Evolutionary conservation across 345 rosid species (phyloP).

Genomic region (Ceriops zippeliana): DNA sequence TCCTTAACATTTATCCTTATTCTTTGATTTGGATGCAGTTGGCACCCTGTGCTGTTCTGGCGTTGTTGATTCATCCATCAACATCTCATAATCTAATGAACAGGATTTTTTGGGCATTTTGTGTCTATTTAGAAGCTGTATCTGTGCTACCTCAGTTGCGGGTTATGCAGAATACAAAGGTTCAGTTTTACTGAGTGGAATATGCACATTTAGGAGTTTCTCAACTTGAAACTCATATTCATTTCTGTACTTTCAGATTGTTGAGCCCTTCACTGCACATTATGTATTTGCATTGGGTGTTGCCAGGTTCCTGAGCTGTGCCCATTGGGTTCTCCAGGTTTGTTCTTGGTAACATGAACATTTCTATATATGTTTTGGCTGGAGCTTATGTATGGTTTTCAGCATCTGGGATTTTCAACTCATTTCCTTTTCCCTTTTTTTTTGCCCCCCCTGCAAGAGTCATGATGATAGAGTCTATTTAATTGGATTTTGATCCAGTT

Average conservation of each 20-base stretch:
- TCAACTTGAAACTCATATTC: constrained; percentile 8
- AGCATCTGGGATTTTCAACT: neutral
- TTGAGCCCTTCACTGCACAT: constrained; percentile 99
- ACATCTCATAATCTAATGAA: constrained; percentile 84
- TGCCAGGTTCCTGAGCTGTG: constrained; percentile 97
- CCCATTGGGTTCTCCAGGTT: constrained; percentile 99
- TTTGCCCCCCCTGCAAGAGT: too few relatives aligned
- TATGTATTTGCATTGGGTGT: constrained; percentile 98
- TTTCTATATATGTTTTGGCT: neutral
- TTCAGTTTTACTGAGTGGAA: constrained; percentile 18
- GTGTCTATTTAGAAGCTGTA: constrained; percentile 97
- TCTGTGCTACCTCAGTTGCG: constrained; percentile 94
- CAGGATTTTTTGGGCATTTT: constrained; percentile 87
- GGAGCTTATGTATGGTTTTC: neutral
- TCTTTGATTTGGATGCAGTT: constrained; percentile 48
- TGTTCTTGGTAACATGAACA: constrained; percentile 10
- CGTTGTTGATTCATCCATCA: constrained; percentile 81
- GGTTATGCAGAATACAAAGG: constrained; percentile 99
- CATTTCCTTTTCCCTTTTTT: too few relatives aligned
- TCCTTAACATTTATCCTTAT: neutral
- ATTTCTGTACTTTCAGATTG: constrained; percentile 58
- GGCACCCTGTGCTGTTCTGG: constrained; percentile 74
- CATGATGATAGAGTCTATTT: too few relatives aligned
- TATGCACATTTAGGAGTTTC: constrained; percentile 4
- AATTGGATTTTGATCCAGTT: too few relatives aligned